A percentile compares a stretch with the other conserved stretches of the same genome.
These are phyloP conservation scores for Capsicum chinense DNA, from an alignment of 257 asterid genomes.

Conservation along the genomic window DNA sequence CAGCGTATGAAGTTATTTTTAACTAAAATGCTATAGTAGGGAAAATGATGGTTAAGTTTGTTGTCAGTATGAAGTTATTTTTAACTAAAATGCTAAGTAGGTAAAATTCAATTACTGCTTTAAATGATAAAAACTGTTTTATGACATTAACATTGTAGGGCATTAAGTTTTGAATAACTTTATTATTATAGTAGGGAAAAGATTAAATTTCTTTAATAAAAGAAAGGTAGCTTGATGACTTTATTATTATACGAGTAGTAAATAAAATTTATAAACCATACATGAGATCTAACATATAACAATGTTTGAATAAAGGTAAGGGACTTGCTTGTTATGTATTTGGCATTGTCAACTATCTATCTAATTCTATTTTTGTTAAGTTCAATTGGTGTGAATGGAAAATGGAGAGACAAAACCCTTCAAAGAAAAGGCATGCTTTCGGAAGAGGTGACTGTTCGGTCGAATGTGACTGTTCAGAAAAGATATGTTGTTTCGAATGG, in stretches of 20 bases:
- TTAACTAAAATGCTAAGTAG: no score
- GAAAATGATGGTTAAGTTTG: no score
- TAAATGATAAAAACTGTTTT: background rate
- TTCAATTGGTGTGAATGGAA: no score
- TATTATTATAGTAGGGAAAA: background rate
- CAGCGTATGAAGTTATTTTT: background rate
- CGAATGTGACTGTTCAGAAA: no score
- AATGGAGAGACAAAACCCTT: no score
- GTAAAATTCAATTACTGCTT: background rate
- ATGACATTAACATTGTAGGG: background rate
- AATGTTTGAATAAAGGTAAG: background rate
- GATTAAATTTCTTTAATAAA: background rate
- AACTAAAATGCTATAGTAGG: background rate
- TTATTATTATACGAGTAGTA: background rate
- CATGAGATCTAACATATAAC: background rate
- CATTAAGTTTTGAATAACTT: background rate
- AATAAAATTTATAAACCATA: background rate
- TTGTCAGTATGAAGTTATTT: no score
- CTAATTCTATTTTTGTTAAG: conserved; percentile 54
- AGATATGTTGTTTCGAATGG: no score
- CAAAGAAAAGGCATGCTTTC: no score
- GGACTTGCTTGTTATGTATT: conserved; percentile 73
- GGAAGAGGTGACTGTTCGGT: no score
- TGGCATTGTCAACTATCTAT: conserved; percentile 85
- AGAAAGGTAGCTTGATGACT: background rate